These are phyloP conservation scores for Gnomoniopsis sp. DNA, from an alignment of 2,329 filamentous ascomycete genomes.

Conservation along the genomic window DNA sequence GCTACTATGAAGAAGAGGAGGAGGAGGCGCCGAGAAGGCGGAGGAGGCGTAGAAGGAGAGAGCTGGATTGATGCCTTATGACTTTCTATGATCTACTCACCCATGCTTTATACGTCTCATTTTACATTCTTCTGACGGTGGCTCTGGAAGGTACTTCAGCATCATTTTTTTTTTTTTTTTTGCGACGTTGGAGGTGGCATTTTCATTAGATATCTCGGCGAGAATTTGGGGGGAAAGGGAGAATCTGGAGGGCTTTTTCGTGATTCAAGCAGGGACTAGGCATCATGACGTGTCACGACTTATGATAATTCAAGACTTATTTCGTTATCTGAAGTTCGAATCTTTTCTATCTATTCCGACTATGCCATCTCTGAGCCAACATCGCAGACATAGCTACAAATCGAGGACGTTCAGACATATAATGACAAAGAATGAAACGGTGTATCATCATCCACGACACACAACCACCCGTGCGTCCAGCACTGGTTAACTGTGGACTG, in stretches of 20 bases:
- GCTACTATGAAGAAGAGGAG: slow-evolving; percentile 15
- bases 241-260: too few species aligned
- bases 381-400: background rate
- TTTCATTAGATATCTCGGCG: background rate
- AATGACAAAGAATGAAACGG: too few species aligned
- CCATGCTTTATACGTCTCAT: background rate
- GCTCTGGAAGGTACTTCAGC: background rate
- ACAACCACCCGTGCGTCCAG: too few species aligned
- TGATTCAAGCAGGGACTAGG: too few species aligned
- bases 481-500: too few species aligned
- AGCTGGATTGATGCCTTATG: slow-evolving; percentile 6
- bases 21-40: slow-evolving; percentile 20
- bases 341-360: background rate
- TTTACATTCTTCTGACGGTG: background rate
- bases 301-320: background rate
- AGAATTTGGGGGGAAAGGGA: background rate
- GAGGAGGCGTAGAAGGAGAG: slow-evolving; percentile 11
- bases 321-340: background rate
- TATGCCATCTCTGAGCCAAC: too few species aligned
- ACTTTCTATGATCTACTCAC: background rate
- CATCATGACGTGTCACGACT: background rate
- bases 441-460: too few species aligned
- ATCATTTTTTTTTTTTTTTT: background rate
- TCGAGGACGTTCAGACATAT: too few species aligned
- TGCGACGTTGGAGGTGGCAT: background rate